phyloP scores from a whole-genome alignment of 441 rosid species.

The Erysimum pusillum region DNA sequence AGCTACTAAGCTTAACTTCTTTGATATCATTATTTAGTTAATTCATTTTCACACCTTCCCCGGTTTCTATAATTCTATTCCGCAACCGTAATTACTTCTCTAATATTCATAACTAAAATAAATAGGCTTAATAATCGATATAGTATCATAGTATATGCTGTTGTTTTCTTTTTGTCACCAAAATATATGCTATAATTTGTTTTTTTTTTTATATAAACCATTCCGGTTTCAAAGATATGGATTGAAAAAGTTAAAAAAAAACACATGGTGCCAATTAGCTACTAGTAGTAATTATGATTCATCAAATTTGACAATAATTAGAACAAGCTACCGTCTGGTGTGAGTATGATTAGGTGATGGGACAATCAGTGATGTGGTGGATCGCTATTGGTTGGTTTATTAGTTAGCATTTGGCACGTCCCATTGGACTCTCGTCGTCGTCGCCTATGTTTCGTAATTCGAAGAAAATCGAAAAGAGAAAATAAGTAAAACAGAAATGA shows the following conservation, averaged over 20 bases:
- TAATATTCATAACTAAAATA: background rate
- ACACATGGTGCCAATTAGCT: constrained; percentile 21
- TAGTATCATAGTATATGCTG: too few species aligned
- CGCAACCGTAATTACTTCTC: too few species aligned
- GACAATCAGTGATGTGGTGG: constrained; percentile 30
- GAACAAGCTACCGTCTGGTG: constrained; percentile 38
- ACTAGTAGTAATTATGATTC: background rate
- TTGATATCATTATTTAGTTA: constrained; percentile 32
- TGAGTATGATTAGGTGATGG: constrained; percentile 41
- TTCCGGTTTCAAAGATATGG: background rate
- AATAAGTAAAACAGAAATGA: background rate
- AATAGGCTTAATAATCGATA: background rate
- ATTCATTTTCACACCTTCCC: too few species aligned
- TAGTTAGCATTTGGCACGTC: constrained; percentile 45
- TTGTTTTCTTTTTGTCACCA: background rate
- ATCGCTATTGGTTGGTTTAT: constrained; percentile 16
- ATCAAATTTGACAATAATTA: constrained; percentile 25
- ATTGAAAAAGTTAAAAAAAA: background rate
- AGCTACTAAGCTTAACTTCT: constrained; percentile 30
- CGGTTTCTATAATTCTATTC: too few species aligned
- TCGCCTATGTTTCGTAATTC: constrained; percentile 28
- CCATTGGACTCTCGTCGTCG: constrained; percentile 22
- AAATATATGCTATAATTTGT: background rate
- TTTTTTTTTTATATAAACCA: too few species aligned
- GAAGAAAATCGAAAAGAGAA: background rate